Base-by-base conservation (phyloP, 768 basidiomycete genomes). In the Paxillus rubicundulus region DNA sequence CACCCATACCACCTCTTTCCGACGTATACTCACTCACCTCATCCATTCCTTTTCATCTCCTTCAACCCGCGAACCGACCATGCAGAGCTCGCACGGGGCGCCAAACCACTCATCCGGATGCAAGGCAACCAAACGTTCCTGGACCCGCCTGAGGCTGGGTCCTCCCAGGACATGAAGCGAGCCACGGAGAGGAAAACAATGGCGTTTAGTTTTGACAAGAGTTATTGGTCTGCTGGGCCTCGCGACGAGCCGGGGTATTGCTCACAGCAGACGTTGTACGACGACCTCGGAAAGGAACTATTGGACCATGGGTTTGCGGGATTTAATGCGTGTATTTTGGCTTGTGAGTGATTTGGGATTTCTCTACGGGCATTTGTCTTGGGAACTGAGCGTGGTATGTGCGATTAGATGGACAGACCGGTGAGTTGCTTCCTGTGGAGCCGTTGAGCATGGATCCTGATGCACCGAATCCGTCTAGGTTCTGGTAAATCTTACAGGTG, bases 311-410 rank as follows among this genome's bases (percentile, higher is more conserved):
- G 92, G 39, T 98, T 99, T 73, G 75, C 88, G 33, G 96, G 96
- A 27, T 98, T 97, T 73, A 98, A 98, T 78, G 91, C 94, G 44
- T 98, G 94, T 80, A 97, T 99, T 72, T 80, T 99, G 68, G 96
- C 97, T 71, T 98, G 95, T 97, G 73, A 80, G 95, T 86, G 8
- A 12, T 54, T 53, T 45, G 40, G 60, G 28, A 60, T 45, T 32
- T n/a, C 9, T 13, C 17, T 32, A 18, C 3, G 8, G 32, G 28
- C 45, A 10, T 10, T 30, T 24, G 49, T 42, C 41, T 12, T 13
- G 39, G 17, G 4, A 34, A 28, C 51, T 53, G 27, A 59, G 30
- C 14, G 27, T 40, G 14, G 6, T 41, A 27, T 46, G 24, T 24
- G 43, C 28, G 21, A 40, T 20, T 44, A 82, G 80, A 82, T 77